phyloP scores from a whole-genome alignment of 2,329 filamentous ascomycete species.

The Venturia nashicola region DNA sequence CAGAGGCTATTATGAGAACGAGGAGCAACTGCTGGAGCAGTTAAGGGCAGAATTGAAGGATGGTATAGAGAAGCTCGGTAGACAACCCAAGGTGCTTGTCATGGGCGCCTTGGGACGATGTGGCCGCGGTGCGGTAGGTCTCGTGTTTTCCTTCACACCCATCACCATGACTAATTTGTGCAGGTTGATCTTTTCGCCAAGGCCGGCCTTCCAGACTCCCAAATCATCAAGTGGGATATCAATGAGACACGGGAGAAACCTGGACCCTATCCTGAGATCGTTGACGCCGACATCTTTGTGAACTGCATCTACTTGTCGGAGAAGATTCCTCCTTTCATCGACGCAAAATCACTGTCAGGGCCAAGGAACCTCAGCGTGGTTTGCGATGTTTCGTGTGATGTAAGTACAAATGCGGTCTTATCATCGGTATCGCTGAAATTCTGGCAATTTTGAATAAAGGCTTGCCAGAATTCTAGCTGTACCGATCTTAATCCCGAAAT shows the following conservation, averaged over 20 bases:
- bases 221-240: slow-evolving; percentile 67
- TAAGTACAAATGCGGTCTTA: background rate
- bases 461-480: no score
- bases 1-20: slow-evolving; percentile 55
- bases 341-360: slow-evolving; percentile 51
- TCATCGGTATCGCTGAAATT: no score
- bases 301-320: slow-evolving; percentile 82
- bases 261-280: slow-evolving; percentile 49
- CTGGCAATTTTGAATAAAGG: no score
- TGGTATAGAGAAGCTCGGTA: slow-evolving; percentile 53
- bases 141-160: slow-evolving; percentile 51
- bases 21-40: slow-evolving; percentile 58
- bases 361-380: slow-evolving; percentile 62
- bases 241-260: slow-evolving; percentile 58
- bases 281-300: slow-evolving; percentile 49
- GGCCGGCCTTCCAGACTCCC: slow-evolving; percentile 56
- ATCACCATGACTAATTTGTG: slow-evolving; percentile 12
- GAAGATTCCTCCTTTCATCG: slow-evolving; percentile 59
- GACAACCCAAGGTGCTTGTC: slow-evolving; percentile 62
- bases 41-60: slow-evolving; percentile 59
- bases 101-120: slow-evolving; percentile 69
- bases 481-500: no score
- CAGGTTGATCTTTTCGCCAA: slow-evolving; percentile 61
- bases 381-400: slow-evolving; percentile 43
- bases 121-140: slow-evolving; percentile 60